Percentiles rank a stretch among this genome's conserved stretches.
phyloP scores from a whole-genome alignment of 352 stramenopile species.

The Phytophthora rubi region DNA sequence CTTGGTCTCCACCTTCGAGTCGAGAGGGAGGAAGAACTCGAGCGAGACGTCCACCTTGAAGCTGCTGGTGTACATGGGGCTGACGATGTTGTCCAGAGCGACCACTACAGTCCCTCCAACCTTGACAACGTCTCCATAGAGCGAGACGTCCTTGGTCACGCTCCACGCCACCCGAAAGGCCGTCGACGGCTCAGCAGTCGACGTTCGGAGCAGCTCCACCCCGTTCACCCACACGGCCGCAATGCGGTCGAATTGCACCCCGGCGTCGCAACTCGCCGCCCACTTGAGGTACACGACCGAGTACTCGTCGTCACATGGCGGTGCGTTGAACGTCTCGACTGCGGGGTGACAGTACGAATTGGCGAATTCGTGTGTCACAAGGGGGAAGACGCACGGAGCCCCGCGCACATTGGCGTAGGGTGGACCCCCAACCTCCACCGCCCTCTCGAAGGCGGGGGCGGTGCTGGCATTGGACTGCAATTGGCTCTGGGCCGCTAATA shows the following conservation, averaged over 20 bases:
- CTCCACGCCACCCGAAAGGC: conserved; percentile 56
- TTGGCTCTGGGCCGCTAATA: conserved; percentile 45
- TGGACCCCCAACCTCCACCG: conserved; percentile 50
- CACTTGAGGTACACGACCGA: conserved; percentile 69
- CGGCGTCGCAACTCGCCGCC: conserved; percentile 44
- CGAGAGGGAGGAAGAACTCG: conserved; percentile 60
- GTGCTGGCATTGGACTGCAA: conserved; percentile 11
- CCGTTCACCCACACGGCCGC: conserved; percentile 77
- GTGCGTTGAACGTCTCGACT: conserved; percentile 44
- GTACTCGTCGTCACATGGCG: conserved; percentile 52
- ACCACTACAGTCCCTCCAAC: conserved; percentile 61
- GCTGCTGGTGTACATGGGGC: conserved; percentile 62
- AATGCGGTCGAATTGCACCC: conserved; percentile 77
- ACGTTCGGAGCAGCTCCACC: conserved; percentile 76
- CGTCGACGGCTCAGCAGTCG: conserved; percentile 66
- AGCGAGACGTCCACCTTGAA: conserved; percentile 63
- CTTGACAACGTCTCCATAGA: conserved; percentile 59
- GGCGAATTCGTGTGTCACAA: conserved; percentile 58
- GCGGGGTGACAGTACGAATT: conserved; percentile 68
- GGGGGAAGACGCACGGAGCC: conserved; percentile 50
- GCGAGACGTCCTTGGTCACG: conserved; percentile 72
- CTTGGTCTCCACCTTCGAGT: conserved; percentile 23
- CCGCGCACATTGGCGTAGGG: conserved; percentile 52
- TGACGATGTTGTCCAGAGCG: conserved; percentile 73
- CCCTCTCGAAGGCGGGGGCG: conserved; percentile 23